phyloP scores from a whole-genome alignment of 148 eudicot genomes.

The Fagopyrum tataricum region DNA sequence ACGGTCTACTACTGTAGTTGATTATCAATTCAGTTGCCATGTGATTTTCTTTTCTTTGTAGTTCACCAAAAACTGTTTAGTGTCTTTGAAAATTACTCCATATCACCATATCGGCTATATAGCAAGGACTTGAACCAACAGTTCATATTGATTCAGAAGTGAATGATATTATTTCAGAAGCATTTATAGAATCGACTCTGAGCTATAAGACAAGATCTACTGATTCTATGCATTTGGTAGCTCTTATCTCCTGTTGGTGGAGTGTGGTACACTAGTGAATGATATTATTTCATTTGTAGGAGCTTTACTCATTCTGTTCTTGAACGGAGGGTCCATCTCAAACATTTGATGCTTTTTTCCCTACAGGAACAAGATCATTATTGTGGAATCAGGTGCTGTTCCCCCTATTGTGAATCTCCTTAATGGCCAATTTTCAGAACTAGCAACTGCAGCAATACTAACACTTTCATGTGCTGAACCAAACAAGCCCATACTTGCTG shows the following conservation, averaged over 20 bases:
- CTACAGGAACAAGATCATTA: constrained; percentile 60
- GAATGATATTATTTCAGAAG: background rate
- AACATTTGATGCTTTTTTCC: background rate
- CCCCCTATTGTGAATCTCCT: constrained; percentile 64
- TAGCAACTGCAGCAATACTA: constrained; percentile 62
- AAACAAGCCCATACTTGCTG: constrained; percentile 43
- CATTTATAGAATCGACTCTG: background rate
- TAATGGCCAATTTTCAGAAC: constrained; percentile 38
- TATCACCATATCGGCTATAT: background rate
- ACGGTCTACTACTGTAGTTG: too few relatives aligned
- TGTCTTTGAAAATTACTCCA: background rate
- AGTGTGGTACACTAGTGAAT: background rate
- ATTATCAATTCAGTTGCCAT: too few relatives aligned
- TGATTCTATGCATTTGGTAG: background rate
- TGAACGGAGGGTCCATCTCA: background rate
- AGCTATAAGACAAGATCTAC: background rate
- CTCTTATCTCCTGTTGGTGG: background rate
- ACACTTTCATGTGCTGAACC: constrained; percentile 49
- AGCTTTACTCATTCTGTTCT: background rate
- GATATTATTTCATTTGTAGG: background rate
- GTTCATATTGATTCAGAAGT: background rate
- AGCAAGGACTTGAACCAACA: background rate
- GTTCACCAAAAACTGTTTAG: background rate
- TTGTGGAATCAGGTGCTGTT: constrained; percentile 58
- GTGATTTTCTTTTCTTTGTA: background rate